Conservation (phyloP, 495 filamentous ascomycete genomes). For the Penicillium malachiteum region DNA sequence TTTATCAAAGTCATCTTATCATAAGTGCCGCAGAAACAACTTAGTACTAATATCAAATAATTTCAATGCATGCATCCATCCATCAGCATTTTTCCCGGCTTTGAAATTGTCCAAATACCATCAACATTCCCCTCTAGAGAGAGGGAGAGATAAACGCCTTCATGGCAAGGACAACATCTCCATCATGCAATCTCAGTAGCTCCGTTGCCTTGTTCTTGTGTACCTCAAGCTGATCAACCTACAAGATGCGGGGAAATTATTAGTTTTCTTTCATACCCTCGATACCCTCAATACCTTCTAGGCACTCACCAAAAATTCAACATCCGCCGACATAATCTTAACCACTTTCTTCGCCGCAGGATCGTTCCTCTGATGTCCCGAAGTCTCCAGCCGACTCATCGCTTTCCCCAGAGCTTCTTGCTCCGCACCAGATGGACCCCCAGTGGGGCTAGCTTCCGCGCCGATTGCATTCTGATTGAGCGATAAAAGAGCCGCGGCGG, state of each 20-base stretch:
- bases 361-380: constrained; percentile 43
- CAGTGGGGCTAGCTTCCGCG: constrained; percentile 41
- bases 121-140: constrained; percentile 10
- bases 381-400: constrained; percentile 64
- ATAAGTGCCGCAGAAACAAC: too few relatives aligned
- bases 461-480: constrained; percentile 65
- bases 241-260: background rate
- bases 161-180: constrained; percentile 70
- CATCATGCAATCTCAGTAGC: constrained; percentile 74
- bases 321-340: constrained; percentile 67
- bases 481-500: constrained; percentile 77
- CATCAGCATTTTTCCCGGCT: background rate
- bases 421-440: constrained; percentile 57
- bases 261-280: too few relatives aligned
- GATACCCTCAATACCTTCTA: background rate
- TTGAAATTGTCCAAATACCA: background rate
- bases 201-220: constrained; percentile 81
- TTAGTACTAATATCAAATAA: background rate
- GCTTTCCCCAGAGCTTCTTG: constrained; percentile 82
- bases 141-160: constrained; percentile 56
- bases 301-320: constrained; percentile 58
- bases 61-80: background rate
- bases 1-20: too few relatives aligned
- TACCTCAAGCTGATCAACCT: constrained; percentile 80
- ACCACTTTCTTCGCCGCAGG: constrained; percentile 49